Conservation (phyloP, 108 stramenopile genomes). For the Nitzschia palea region DNA sequence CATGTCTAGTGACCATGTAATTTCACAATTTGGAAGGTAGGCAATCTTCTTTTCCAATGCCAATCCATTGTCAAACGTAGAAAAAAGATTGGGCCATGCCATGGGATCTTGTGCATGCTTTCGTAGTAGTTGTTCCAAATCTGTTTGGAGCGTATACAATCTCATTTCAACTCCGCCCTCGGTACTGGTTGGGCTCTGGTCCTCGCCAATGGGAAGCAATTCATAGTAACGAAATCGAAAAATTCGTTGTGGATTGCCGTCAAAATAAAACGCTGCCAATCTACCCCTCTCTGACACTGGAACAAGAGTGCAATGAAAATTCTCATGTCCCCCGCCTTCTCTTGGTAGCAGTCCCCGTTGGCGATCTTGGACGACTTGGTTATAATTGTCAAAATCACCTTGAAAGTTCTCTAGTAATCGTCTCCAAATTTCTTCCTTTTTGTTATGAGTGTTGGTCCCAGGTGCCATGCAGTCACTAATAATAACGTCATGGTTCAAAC, state of each 20-base stretch:
- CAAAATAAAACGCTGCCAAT: slow-evolving; percentile 85
- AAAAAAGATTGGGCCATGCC: slow-evolving; percentile 42
- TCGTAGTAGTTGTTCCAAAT: slow-evolving; percentile 48
- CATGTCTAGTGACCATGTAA: slow-evolving; percentile 58
- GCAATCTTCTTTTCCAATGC: slow-evolving; percentile 3
- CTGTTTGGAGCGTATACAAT: slow-evolving; percentile 59
- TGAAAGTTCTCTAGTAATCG: slow-evolving; percentile 45
- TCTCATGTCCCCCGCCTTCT: slow-evolving; percentile 86
- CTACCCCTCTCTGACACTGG: slow-evolving; percentile 42
- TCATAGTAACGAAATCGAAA: slow-evolving; percentile 84
- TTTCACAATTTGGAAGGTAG: slow-evolving; percentile 54
- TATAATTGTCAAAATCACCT: slow-evolving; percentile 88
- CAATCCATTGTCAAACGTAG: slow-evolving; percentile 11
- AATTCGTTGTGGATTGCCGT: slow-evolving; percentile 74
- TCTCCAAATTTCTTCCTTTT: slow-evolving; percentile 2
- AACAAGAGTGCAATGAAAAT: slow-evolving; percentile 81
- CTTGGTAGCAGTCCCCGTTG: slow-evolving; percentile 47
- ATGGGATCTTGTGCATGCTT: slow-evolving; percentile 19
- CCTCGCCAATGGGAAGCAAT: slow-evolving; percentile 22
- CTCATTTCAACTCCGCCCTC: slow-evolving; percentile 45
- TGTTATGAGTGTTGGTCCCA: too few species aligned
- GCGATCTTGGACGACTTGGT: slow-evolving; percentile 78
- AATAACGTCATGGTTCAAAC: too few species aligned
- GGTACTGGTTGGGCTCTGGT: not conserved
- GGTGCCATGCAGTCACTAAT: too few species aligned